A percentile compares a stretch with the other conserved stretches of the same genome.
phyloP scores from a whole-genome alignment of 495 filamentous ascomycete genomes.

The Poronia punctata region DNA sequence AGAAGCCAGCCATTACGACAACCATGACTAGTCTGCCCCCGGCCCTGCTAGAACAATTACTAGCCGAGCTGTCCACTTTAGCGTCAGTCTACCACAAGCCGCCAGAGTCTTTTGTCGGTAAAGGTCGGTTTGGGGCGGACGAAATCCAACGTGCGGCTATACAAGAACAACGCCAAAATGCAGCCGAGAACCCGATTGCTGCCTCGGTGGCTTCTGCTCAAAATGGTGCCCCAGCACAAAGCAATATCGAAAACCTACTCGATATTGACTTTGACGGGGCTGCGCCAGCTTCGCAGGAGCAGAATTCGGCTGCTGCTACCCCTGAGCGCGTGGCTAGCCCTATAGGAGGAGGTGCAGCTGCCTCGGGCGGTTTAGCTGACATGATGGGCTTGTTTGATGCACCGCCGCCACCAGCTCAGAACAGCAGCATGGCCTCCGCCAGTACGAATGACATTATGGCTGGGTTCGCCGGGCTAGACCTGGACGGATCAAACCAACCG shows the following conservation, averaged over 20 bases:
- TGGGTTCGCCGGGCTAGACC: constrained; percentile 73
- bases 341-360: constrained; percentile 27
- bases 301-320: constrained; percentile 63
- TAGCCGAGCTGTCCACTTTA: constrained; percentile 87
- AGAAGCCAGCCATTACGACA: constrained; percentile 88
- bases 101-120: constrained; percentile 90
- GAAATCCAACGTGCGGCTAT: constrained; percentile 94
- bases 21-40: constrained; percentile 85
- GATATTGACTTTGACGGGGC: constrained; percentile 98
- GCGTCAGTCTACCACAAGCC: constrained; percentile 99
- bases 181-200: constrained; percentile 88
- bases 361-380: constrained; percentile 67
- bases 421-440: constrained; percentile 18
- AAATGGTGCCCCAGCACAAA: constrained; percentile 51
- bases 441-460: constrained; percentile 63
- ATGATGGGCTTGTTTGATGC: constrained; percentile 79
- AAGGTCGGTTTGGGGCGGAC: constrained; percentile 88
- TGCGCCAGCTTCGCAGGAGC: constrained; percentile 80
- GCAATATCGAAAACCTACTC: constrained; percentile 87
- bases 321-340: constrained; percentile 73
- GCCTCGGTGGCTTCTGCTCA: constrained; percentile 69
- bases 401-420: constrained; percentile 26
- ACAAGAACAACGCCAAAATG: constrained; percentile 88
- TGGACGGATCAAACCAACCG: constrained; percentile 57
- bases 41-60: constrained; percentile 74